These are phyloP conservation scores for Colletotrichum nymphaeae DNA, from an alignment of 2,329 filamentous ascomycete species.

Conservation along the genomic window DNA sequence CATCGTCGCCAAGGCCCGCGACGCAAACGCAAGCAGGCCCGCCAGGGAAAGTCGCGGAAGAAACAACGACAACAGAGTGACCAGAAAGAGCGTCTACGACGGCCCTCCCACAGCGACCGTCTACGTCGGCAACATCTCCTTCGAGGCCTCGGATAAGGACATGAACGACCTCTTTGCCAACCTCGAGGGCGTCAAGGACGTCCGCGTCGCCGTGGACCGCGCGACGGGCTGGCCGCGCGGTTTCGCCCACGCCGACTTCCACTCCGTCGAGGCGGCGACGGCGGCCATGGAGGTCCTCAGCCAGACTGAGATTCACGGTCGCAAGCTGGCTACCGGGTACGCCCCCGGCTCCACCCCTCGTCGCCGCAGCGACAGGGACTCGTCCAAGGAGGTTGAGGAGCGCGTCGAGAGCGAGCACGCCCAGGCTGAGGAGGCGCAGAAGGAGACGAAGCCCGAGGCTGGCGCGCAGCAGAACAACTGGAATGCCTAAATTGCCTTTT, in stretches of 20 bases:
- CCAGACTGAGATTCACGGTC: conserved; percentile 71
- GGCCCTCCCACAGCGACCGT: conserved; percentile 58
- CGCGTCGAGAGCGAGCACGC: conserved; percentile 9
- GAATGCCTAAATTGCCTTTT: conserved; percentile 13
- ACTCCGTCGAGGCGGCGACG: conserved; percentile 72
- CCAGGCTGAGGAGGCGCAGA: conserved; percentile 25
- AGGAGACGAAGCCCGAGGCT: conserved; percentile 29
- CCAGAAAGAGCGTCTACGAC: background rate
- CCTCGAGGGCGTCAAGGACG: conserved; percentile 76
- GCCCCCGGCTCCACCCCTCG: conserved; percentile 43
- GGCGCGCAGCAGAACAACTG: conserved; percentile 33
- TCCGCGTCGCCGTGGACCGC: conserved; percentile 86
- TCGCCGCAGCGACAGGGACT: background rate
- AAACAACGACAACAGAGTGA: too few species aligned
- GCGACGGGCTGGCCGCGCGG: conserved; percentile 84
- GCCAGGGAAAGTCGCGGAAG: background rate
- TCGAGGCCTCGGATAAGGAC: conserved; percentile 86
- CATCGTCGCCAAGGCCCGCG: conserved; percentile 8
- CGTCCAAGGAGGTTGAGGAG: background rate
- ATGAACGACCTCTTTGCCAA: conserved; percentile 81
- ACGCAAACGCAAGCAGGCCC: background rate
- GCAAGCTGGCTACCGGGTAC: conserved; percentile 75
- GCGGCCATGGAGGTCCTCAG: conserved; percentile 67
- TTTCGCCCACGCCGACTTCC: conserved; percentile 87
- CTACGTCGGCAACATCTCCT: conserved; percentile 88